Conservation (phyloP, 2,329 filamentous ascomycete species). For the Sporothrix globosa region DNA sequence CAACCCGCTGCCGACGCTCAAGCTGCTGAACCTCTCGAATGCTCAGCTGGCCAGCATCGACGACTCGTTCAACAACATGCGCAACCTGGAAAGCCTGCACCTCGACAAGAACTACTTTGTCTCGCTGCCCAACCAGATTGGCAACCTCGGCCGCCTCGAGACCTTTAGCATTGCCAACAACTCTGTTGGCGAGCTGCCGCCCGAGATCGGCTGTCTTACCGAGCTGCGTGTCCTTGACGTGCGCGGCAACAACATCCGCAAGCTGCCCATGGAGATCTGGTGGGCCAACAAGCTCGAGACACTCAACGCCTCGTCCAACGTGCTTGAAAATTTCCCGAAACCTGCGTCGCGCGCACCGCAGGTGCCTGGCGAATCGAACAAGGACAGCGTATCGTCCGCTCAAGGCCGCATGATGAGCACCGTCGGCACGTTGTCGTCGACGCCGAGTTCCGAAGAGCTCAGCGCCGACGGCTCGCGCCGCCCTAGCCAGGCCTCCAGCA, state of each 20-base stretch:
- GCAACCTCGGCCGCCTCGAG: conserved; percentile 79
- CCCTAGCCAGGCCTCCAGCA: conserved; percentile 82
- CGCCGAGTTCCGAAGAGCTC: conserved; percentile 78
- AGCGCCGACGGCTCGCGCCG: conserved; percentile 62
- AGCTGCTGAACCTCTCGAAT: conserved; percentile 84
- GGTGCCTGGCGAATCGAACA: conserved; percentile 51
- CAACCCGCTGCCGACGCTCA: conserved; percentile 75
- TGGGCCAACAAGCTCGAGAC: conserved; percentile 88
- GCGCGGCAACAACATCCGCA: conserved; percentile 88
- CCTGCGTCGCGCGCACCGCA: conserved; percentile 72
- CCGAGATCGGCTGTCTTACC: conserved; percentile 83
- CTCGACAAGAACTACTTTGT: conserved; percentile 97
- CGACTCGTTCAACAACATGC: conserved; percentile 82
- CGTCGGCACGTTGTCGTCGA: conserved; percentile 55
- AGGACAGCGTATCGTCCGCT: conserved; percentile 45
- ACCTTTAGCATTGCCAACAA: conserved; percentile 95
- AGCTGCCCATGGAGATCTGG: conserved; percentile 93
- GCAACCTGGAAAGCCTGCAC: conserved; percentile 82
- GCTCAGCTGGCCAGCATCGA: conserved; percentile 91
- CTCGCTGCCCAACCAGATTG: conserved; percentile 82
- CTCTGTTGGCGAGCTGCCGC: conserved; percentile 77
- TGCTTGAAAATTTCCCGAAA: conserved; percentile 88
- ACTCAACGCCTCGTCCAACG: conserved; percentile 93
- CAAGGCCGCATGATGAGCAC: conserved; percentile 46
- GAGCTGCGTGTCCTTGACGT: conserved; percentile 87